Percentiles rank a stretch among this genome's conserved stretches.
These are phyloP conservation scores for Fusarium oxysporum DNA, from an alignment of 2,329 filamentous ascomycete species.

Conservation along the genomic window DNA sequence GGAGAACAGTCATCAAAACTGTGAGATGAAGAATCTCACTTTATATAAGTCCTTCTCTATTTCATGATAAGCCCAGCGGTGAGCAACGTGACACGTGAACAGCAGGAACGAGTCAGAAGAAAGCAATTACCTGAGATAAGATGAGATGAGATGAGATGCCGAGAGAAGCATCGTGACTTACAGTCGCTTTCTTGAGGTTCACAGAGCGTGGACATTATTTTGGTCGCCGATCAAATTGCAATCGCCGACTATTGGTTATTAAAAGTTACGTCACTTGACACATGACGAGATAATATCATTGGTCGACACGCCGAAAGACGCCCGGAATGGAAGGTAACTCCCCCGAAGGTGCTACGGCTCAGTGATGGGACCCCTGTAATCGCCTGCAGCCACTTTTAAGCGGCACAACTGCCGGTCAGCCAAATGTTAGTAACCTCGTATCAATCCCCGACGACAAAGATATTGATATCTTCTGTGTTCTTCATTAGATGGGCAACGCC, in stretches of 20 bases:
- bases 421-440: slow-evolving; percentile 10
- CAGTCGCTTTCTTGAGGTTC: neutral
- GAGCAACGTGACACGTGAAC: slow-evolving; percentile 31
- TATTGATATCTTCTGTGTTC: neutral
- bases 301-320: slow-evolving; percentile 13
- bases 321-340: slow-evolving; percentile 21
- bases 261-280: slow-evolving; percentile 32
- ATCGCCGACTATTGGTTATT: slow-evolving; percentile 37
- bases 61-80: slow-evolving; percentile 26
- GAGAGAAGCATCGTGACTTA: slow-evolving; percentile 38
- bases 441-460: slow-evolving; percentile 12
- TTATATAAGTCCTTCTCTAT: slow-evolving; percentile 6
- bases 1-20: slow-evolving; percentile 1
- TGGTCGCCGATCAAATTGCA: slow-evolving; percentile 26
- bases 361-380: slow-evolving; percentile 23
- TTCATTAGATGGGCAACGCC: neutral
- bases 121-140: neutral
- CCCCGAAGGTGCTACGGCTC: neutral
- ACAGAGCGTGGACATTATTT: neutral
- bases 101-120: neutral
- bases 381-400: slow-evolving; percentile 14
- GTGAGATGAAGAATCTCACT: slow-evolving; percentile 16
- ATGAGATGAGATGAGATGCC: slow-evolving; percentile 25
- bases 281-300: neutral
- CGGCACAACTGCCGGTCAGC: slow-evolving; percentile 4